These are phyloP conservation scores for Epichloe hybrida DNA, from an alignment of 2,329 filamentous ascomycete genomes.

Conservation along the genomic window DNA sequence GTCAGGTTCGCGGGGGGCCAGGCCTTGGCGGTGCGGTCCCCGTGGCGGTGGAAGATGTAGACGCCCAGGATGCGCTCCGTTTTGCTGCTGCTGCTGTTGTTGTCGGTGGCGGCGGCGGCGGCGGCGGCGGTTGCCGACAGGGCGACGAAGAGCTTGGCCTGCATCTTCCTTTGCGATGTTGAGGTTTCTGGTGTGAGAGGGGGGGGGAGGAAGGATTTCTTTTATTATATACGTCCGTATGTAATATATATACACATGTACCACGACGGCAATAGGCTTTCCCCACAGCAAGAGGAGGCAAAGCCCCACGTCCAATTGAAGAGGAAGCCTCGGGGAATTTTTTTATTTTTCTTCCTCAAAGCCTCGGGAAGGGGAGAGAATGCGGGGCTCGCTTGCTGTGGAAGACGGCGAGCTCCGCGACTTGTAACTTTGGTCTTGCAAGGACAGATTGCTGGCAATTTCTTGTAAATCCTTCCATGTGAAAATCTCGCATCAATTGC, in stretches of 20 bases:
- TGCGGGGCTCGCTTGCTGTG: neutral
- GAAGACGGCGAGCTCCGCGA: neutral
- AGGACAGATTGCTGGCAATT: too few relatives aligned
- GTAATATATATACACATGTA: too few relatives aligned
- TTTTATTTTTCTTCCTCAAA: too few relatives aligned
- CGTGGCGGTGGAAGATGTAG: slow-evolving; percentile 83
- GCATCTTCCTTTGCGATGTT: slow-evolving; percentile 18
- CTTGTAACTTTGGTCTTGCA: neutral
- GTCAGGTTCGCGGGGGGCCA: slow-evolving; percentile 61
- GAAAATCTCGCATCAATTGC: too few relatives aligned
- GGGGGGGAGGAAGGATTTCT: too few relatives aligned
- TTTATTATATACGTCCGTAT: too few relatives aligned
- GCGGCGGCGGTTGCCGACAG: slow-evolving; percentile 9
- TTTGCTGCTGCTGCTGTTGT: slow-evolving; percentile 4
- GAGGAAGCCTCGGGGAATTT: too few relatives aligned
- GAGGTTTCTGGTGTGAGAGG: neutral
- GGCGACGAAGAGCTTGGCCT: slow-evolving; percentile 24
- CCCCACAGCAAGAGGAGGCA: neutral
- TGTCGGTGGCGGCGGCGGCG: slow-evolving; percentile 23
- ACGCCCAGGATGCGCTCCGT: slow-evolving; percentile 62
- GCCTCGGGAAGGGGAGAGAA: too few relatives aligned
- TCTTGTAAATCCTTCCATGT: too few relatives aligned
- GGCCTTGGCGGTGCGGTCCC: slow-evolving; percentile 72
- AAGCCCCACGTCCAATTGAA: too few relatives aligned
- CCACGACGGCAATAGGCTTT: neutral